These are phyloP conservation scores for Boletus rufocinnamomeus DNA, from an alignment of 768 basidiomycete species.

Conservation along the genomic window DNA sequence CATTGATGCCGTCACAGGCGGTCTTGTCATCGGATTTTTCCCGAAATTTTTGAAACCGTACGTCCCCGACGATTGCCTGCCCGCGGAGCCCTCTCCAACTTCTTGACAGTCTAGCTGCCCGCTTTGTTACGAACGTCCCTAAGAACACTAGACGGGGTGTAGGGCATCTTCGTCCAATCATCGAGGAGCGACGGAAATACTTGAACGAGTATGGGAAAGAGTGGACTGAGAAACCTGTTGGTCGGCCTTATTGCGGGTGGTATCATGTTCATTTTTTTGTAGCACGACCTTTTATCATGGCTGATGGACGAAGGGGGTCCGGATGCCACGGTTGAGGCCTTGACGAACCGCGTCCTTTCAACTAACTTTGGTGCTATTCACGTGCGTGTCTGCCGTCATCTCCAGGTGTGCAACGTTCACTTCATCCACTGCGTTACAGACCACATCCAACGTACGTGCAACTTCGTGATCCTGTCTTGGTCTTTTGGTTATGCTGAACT, in stretches of 20 bases:
- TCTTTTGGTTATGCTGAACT: neutral
- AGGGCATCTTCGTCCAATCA: constrained; percentile 29
- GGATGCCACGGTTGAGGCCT: neutral
- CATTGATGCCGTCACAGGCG: constrained; percentile 26
- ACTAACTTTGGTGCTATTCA: constrained; percentile 24
- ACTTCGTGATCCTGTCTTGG: too few relatives aligned
- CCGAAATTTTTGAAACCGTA: constrained; percentile 39
- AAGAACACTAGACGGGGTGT: constrained; percentile 7
- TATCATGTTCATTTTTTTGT: neutral
- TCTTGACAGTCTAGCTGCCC: constrained; percentile 20
- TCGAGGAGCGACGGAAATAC: constrained; percentile 29
- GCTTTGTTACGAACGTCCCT: constrained; percentile 10
- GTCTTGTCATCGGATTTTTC: constrained; percentile 26
- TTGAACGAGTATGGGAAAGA: constrained; percentile 28
- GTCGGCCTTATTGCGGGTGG: constrained; percentile 5
- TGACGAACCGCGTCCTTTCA: constrained; percentile 14
- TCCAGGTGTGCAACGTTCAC: neutral
- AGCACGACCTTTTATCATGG: constrained; percentile 35
- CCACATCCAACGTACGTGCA: neutral
- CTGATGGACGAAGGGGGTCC: constrained; percentile 1
- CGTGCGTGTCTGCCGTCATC: constrained; percentile 12
- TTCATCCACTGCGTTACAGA: neutral
- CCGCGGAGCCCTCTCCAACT: too few relatives aligned
- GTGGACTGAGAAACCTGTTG: constrained; percentile 36
- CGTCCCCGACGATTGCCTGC: neutral